Evolutionary conservation across 2,329 filamentous ascomycete species (phyloP).

Genomic region (Coccinonectria pachysandricola): DNA sequence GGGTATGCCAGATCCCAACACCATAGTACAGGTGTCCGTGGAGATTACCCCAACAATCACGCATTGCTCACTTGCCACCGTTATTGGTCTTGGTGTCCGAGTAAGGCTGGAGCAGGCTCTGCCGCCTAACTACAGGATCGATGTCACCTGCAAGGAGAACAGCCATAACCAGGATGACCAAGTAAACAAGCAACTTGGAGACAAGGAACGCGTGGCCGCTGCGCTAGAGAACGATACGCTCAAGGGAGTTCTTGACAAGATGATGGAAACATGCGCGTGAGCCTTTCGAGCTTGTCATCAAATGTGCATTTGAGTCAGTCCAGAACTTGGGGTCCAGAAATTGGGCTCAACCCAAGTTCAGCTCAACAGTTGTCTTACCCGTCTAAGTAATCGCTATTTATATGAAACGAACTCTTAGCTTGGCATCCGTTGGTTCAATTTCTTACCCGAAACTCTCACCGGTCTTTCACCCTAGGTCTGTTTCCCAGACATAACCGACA

Average conservation of each 20-base stretch:
- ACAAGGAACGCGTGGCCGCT: constrained; percentile 93
- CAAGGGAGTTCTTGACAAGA: constrained; percentile 80
- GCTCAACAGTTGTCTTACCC: no score
- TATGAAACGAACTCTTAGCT: no score
- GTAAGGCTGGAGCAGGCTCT: constrained; percentile 85
- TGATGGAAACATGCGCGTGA: constrained; percentile 76
- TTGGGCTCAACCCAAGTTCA: no score
- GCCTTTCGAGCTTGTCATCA: constrained; percentile 1
- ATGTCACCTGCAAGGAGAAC: constrained; percentile 89
- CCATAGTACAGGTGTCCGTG: constrained; percentile 65
- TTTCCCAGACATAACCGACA: no score
- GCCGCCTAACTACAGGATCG: constrained; percentile 82
- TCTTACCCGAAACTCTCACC: no score
- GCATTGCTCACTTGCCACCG: constrained; percentile 91
- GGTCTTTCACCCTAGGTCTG: no score
- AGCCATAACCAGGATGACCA: constrained; percentile 93
- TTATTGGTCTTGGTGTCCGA: constrained; percentile 87
- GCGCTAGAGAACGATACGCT: constrained; percentile 89
- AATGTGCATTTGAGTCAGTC: constrained; percentile 1
- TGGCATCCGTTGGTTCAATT: no score
- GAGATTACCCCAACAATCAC: constrained; percentile 94
- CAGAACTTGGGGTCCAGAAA: no score
- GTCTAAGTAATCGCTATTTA: no score
- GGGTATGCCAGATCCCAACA: constrained; percentile 36
- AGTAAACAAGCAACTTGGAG: constrained; percentile 90